Evolutionary conservation across 306 rosid species (phyloP), one percentile per base, ranked within the genome.

Genomic region (Echinosophora koreensis): DNA sequence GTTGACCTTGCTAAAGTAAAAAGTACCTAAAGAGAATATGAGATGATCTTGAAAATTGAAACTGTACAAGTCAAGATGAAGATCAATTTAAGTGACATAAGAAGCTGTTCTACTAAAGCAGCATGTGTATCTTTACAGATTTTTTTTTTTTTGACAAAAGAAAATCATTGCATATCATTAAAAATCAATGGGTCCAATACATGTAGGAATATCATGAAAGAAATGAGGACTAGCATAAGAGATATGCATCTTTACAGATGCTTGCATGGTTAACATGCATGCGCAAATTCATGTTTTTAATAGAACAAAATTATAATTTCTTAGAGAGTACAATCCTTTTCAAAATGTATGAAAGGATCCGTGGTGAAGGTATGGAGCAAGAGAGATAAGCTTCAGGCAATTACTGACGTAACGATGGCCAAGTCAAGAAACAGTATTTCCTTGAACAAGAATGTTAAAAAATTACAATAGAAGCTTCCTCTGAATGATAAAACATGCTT

Each of bases 331-430:
- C 38, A n/a, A 39, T 56, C 28, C 32, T 22, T 13, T 35, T 56
- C 66, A 56, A 38, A 18, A 18, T 56, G 9, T 15, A 18, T 55
- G 18, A 17, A 55, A 55, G 39, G 69, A 47, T 58, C 15, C 22
- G 41, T 1, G 16, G 47, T 47, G 70, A 55, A n/a, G 16, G 22
- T 37, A 56, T 39, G 15, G 51, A 55, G 67, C 70, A 62, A 56
- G 35, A 51, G 22, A 22, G 15, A 47, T 15, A 8, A 35, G 5
- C 46, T 30, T 57, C 17, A 46, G 18, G 47, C 14, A 37, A 17
- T 56, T 37, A 18, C 58, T 18, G 49, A 76, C 18, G 32, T 59
- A 46, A 64, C 22, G 77, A 77, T 66, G 39, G 30, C 37, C n/a
- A 65, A 54, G 56, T 61, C 68, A 62, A 69, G 62, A 51, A 66